phyloP scores from a whole-genome alignment of 2,329 filamentous ascomycete genomes.

The Gaeumannomyces sp. region DNA sequence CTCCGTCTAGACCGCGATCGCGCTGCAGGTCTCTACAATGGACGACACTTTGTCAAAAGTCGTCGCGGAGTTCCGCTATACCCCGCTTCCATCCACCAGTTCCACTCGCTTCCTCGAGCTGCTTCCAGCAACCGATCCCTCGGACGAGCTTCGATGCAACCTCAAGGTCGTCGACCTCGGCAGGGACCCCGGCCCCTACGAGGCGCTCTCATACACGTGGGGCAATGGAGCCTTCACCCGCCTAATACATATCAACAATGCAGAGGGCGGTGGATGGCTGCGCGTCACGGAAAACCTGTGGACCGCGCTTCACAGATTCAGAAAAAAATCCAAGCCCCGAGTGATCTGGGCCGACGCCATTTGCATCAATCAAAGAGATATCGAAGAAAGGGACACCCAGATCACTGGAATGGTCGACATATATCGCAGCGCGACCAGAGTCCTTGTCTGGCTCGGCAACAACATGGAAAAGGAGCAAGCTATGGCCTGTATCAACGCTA shows the following conservation, averaged over 20 bases:
- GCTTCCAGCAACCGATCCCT: not conserved
- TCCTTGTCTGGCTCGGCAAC: slow-evolving; percentile 8
- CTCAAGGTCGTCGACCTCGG: not conserved
- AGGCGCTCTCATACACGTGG: slow-evolving; percentile 16
- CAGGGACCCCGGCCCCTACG: slow-evolving; percentile 12
- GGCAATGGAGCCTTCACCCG: not conserved
- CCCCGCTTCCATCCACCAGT: not conserved
- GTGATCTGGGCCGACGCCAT: slow-evolving; percentile 20
- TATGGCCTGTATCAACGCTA: not conserved
- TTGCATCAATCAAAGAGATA: slow-evolving; percentile 23
- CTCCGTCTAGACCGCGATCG: no score
- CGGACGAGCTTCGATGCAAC: slow-evolving; percentile 1
- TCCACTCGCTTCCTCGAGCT: slow-evolving; percentile 3
- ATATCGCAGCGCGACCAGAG: slow-evolving; percentile 14
- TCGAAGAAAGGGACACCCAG: slow-evolving; percentile 19
- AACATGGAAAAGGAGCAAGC: not conserved
- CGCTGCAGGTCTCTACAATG: no score
- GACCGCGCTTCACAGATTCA: not conserved
- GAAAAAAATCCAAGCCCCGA: not conserved
- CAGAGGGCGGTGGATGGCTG: not conserved
- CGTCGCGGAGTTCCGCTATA: not conserved
- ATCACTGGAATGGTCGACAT: slow-evolving; percentile 22
- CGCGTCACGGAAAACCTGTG: not conserved
- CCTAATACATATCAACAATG: not conserved
- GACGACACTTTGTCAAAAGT: not conserved